Conservation (phyloP, 73 alveolate genomes). For the Breviolum minutum region DNA sequence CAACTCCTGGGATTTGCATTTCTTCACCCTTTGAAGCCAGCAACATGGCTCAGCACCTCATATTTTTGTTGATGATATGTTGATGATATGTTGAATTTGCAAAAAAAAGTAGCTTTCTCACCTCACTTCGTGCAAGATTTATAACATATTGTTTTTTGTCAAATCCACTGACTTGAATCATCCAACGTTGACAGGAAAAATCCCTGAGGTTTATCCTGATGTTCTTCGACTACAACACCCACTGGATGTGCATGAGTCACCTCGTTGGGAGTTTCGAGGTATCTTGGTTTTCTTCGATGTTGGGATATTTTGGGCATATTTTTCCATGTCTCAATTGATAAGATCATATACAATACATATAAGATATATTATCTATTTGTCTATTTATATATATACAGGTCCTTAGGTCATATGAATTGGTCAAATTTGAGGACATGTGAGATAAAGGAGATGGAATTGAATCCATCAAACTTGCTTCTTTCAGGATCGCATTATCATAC, state of each 20-base stretch:
- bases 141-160: too few species aligned
- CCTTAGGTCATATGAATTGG: too few species aligned
- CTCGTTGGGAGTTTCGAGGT: constrained; percentile 83
- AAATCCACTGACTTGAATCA: too few species aligned
- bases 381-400: too few species aligned
- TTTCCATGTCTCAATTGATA: neutral
- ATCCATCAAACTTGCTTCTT: neutral
- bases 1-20: constrained; percentile 72
- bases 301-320: too few species aligned
- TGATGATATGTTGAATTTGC: neutral
- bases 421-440: too few species aligned
- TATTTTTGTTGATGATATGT: neutral
- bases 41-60: neutral
- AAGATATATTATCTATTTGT: neutral
- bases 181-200: too few species aligned
- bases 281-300: neutral
- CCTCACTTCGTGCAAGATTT: too few species aligned
- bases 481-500: constrained; percentile 94
- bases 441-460: too few species aligned
- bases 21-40: constrained; percentile 86
- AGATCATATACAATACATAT: neutral
- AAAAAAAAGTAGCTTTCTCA: too few species aligned
- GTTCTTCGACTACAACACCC: neutral
- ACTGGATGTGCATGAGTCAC: constrained; percentile 86
- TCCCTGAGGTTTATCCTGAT: constrained; percentile 25